A percentile compares a stretch with the other conserved stretches of the same genome.
Conservation (phyloP, 129 eudicot species). For the Dittrichia graveolens region DNA sequence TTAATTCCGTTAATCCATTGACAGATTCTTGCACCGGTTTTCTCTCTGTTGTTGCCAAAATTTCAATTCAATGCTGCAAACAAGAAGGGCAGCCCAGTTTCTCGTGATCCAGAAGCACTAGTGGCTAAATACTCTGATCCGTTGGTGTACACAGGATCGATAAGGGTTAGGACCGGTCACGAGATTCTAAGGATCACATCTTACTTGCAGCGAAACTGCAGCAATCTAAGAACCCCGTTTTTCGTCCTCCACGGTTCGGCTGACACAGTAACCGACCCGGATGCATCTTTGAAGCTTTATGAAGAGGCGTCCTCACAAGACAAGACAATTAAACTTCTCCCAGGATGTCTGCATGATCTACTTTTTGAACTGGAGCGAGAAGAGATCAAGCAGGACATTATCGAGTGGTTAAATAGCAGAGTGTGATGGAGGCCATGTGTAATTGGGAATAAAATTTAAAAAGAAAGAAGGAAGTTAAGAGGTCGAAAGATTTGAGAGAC, state of each 20-base stretch:
- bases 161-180: conserved; percentile 70
- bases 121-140: conserved; percentile 84
- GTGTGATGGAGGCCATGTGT: conserved; percentile 19
- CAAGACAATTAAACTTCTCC: conserved; percentile 58
- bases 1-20: neutral
- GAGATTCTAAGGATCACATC: conserved; percentile 72
- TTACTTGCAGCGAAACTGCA: conserved; percentile 58
- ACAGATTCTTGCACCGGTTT: conserved; percentile 76
- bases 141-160: conserved; percentile 79
- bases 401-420: conserved; percentile 68
- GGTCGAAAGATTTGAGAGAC: neutral
- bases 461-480: neutral
- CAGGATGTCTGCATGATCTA: conserved; percentile 67
- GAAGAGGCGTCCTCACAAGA: conserved; percentile 68
- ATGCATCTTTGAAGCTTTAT: conserved; percentile 60
- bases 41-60: conserved; percentile 69
- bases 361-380: conserved; percentile 83
- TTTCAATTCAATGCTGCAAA: conserved; percentile 83
- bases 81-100: conserved; percentile 64
- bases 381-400: conserved; percentile 50
- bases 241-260: conserved; percentile 82
- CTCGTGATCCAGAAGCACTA: conserved; percentile 79
- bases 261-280: conserved; percentile 80
- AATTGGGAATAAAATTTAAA: conserved; percentile 17
- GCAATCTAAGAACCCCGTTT: conserved; percentile 56